Base-by-base conservation (phyloP, 371 early-diverging fungal species). In the Mortierella sp. region DNA sequence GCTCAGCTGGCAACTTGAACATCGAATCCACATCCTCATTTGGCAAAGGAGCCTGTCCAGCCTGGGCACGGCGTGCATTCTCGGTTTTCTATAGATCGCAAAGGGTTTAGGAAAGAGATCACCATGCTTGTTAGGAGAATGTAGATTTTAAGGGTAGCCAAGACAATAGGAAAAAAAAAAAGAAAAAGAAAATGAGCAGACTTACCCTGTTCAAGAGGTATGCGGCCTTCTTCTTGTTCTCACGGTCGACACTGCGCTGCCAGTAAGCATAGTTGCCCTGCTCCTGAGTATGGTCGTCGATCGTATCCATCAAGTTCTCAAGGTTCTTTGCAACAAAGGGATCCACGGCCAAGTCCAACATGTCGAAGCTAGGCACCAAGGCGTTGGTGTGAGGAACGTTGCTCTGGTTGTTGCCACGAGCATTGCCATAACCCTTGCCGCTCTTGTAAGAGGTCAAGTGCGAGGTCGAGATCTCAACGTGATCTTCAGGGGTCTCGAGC, bases 201-300 rank as follows among this genome's bases (percentile, higher is more conserved):
- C 86, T 66, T 85, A 89, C 89, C 82, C 90, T 84, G 73, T 68
- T 72, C 63, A 68, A 50, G 57, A 79, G 47, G 57, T 72, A 72
- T 25, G 79, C 79, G 44, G 79, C 79, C 70, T 79, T 79, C 90
- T 73, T 87, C 80, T 84, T 95, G 93, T 82, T 97, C 97, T 79
- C 79, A 82, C 95, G 93, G 68, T 92, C 93, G 75, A 93, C 88
- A 62, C 90, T 91, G 74, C 96, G 91, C 84, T 95, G 92, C 96
- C 97, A 97, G 84, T 95, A 95, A 72, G 93, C 93, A 84, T 94
- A 95, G 83, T 94, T 92, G 90, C 93, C 93, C 70, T 95, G 93
- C 81, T 96, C 95, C 81, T 93, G 95, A 62, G 90, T 92, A 71
- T 96, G 93, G 29, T 93, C 94, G 68, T 97, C 98, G 43, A 96